phyloP scores from a whole-genome alignment of 306 rosid species.

The Cicer judaicum region DNA sequence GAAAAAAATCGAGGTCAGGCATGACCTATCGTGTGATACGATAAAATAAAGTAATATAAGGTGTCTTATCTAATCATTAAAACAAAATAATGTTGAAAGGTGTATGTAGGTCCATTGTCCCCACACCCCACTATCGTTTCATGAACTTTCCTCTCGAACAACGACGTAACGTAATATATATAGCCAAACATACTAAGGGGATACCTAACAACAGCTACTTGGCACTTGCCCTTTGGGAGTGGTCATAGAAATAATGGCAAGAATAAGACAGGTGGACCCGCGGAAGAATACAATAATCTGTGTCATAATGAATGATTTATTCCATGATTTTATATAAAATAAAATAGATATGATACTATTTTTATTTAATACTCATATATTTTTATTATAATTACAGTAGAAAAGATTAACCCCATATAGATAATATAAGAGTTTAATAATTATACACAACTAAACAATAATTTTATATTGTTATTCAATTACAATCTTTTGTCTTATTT shows the following conservation, averaged over 20 bases:
- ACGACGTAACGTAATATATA: slow-evolving; percentile 20
- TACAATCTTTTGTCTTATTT: too few relatives aligned
- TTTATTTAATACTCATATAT: too few relatives aligned
- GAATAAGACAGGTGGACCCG: slow-evolving; percentile 30
- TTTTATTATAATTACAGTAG: too few relatives aligned
- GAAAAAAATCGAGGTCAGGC: background rate
- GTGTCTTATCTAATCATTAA: slow-evolving; percentile 34
- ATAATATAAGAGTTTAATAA: too few relatives aligned
- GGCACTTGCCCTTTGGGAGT: slow-evolving; percentile 14
- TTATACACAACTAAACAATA: too few relatives aligned
- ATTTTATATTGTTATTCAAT: too few relatives aligned
- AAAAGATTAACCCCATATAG: too few relatives aligned
- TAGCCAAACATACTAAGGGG: slow-evolving; percentile 11
- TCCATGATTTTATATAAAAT: too few relatives aligned
- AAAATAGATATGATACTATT: too few relatives aligned
- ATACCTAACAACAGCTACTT: slow-evolving; percentile 44
- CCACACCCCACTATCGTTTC: slow-evolving; percentile 32
- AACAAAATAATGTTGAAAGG: slow-evolving; percentile 33
- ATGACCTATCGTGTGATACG: slow-evolving; percentile 12
- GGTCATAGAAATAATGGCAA: slow-evolving; percentile 27
- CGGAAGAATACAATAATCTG: background rate
- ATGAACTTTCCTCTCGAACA: slow-evolving; percentile 11
- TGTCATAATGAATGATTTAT: too few relatives aligned
- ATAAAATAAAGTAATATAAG: slow-evolving; percentile 23
- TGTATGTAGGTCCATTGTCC: slow-evolving; percentile 30